Conservation (phyloP, 352 stramenopile genomes). For the Phytophthora chlamydospora region DNA sequence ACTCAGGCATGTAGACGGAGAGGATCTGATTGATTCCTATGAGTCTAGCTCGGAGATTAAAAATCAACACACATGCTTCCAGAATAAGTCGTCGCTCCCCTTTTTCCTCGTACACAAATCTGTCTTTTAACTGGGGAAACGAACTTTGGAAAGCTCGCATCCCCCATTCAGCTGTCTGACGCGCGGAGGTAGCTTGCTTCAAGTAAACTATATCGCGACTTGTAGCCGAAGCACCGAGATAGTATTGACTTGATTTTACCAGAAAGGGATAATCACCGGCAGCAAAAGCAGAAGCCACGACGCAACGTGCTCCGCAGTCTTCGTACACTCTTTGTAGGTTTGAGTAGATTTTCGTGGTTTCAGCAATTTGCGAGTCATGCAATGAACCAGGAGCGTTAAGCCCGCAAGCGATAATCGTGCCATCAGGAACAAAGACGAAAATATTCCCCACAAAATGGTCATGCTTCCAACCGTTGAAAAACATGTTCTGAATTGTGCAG, state of each 20-base stretch:
- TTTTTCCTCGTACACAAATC: conserved; percentile 13
- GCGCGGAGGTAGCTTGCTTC: background rate
- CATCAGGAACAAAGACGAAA: conserved; percentile 38
- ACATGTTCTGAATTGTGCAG: conserved; percentile 33
- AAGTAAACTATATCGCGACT: background rate
- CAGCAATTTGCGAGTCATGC: conserved; percentile 31
- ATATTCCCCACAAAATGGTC: conserved; percentile 41
- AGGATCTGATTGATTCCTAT: conserved; percentile 18
- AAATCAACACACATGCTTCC: conserved; percentile 12
- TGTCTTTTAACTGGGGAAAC: conserved; percentile 14
- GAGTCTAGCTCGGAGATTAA: conserved; percentile 12
- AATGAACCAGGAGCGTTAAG: conserved; percentile 38
- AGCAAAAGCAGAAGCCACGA: conserved; percentile 19
- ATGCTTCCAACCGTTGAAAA: conserved; percentile 46
- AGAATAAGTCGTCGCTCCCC: conserved; percentile 18
- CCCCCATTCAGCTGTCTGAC: conserved; percentile 13
- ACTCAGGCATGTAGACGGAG: background rate
- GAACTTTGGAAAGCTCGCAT: conserved; percentile 11
- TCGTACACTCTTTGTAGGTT: conserved; percentile 1
- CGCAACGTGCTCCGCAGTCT: background rate
- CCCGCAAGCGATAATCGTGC: conserved; percentile 30
- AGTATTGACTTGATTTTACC: conserved; percentile 5
- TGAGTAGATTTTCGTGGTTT: conserved; percentile 3
- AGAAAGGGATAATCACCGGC: conserved; percentile 7
- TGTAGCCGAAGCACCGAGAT: background rate